A percentile compares a stretch with the other conserved stretches of the same genome.
These are phyloP conservation scores for Penicillium polonicum DNA, from an alignment of 2,329 filamentous ascomycete genomes.

Conservation along the genomic window DNA sequence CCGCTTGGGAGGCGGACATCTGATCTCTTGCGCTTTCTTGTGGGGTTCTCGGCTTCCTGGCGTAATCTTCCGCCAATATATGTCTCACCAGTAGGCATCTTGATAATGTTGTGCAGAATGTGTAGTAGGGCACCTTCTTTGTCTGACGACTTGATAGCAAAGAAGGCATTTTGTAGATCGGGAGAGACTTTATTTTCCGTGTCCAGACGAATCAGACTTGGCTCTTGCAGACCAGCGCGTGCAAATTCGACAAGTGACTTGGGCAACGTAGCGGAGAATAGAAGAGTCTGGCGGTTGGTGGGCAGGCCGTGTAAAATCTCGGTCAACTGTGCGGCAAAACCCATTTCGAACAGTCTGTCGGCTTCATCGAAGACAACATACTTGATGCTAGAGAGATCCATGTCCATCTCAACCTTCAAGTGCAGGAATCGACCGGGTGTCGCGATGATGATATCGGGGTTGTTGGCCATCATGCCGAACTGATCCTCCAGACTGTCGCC, in stretches of 20 bases:
- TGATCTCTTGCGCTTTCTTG: constrained; percentile 49
- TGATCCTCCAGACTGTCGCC: constrained; percentile 96
- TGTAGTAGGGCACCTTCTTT: constrained; percentile 92
- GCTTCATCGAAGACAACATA: constrained; percentile 99
- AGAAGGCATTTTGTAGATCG: constrained; percentile 93
- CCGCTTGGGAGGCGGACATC: constrained; percentile 52
- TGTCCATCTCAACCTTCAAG: constrained; percentile 91
- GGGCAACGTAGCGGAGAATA: constrained; percentile 94
- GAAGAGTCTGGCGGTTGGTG: constrained; percentile 76
- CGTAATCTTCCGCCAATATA: constrained; percentile 49
- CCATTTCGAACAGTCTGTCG: constrained; percentile 97
- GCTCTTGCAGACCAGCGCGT: constrained; percentile 87
- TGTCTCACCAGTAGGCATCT: constrained; percentile 73
- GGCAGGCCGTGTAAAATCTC: constrained; percentile 92
- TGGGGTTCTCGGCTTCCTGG: constrained; percentile 48
- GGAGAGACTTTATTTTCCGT: constrained; percentile 95
- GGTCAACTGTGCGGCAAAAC: constrained; percentile 86
- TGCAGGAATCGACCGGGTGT: constrained; percentile 96
- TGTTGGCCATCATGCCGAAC: constrained; percentile 86
- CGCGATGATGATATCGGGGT: constrained; percentile 96
- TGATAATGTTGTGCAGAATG: constrained; percentile 86
- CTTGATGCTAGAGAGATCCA: constrained; percentile 84
- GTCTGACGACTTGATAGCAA: constrained; percentile 85
- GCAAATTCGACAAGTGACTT: constrained; percentile 96
- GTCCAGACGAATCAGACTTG: constrained; percentile 83